Percentiles rank a stretch among this genome's conserved stretches.
Conservation (phyloP, 208 protist species). For the Acanthamoeba lenticulata region DNA sequence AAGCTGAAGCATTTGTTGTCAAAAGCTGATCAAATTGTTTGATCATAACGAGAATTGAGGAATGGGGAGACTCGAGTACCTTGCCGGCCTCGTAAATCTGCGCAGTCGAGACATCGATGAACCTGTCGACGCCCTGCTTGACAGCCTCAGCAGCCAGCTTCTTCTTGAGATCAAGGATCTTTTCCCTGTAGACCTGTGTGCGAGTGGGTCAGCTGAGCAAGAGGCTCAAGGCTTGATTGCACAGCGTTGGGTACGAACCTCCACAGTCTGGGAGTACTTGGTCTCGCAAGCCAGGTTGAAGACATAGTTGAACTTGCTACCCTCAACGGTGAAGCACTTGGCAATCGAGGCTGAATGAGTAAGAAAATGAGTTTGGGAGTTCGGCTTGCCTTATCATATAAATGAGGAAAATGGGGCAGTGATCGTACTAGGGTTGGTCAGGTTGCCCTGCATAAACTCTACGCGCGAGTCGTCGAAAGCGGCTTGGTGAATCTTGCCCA, state of each 20-base stretch:
- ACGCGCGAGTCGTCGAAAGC: conserved; percentile 85
- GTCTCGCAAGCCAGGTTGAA: conserved; percentile 93
- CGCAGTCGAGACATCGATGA: conserved; percentile 92
- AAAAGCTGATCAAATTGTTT: neutral
- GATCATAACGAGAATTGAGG: neutral
- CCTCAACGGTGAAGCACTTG: conserved; percentile 86
- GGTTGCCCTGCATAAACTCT: conserved; percentile 89
- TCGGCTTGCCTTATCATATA: neutral
- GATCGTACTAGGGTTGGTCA: conserved; percentile 74
- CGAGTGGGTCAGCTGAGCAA: neutral
- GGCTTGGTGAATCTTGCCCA: conserved; percentile 74
- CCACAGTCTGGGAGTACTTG: conserved; percentile 87
- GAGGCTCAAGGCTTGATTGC: neutral
- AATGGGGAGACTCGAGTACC: conserved; percentile 46
- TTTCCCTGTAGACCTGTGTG: conserved; percentile 86
- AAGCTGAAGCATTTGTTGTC: neutral
- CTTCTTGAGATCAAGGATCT: conserved; percentile 84
- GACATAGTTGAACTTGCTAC: conserved; percentile 86
- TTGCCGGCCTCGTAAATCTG: conserved; percentile 90
- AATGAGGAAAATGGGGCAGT: neutral
- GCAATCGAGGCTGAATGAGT: conserved; percentile 78
- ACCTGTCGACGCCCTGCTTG: conserved; percentile 84
- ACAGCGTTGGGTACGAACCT: conserved; percentile 49
- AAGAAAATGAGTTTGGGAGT: conserved; percentile 17
- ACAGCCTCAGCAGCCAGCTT: conserved; percentile 87